These are phyloP conservation scores for Hordeum pubiflorum DNA, from an alignment of 202 grass and related monocot genomes.

Conservation along the genomic window DNA sequence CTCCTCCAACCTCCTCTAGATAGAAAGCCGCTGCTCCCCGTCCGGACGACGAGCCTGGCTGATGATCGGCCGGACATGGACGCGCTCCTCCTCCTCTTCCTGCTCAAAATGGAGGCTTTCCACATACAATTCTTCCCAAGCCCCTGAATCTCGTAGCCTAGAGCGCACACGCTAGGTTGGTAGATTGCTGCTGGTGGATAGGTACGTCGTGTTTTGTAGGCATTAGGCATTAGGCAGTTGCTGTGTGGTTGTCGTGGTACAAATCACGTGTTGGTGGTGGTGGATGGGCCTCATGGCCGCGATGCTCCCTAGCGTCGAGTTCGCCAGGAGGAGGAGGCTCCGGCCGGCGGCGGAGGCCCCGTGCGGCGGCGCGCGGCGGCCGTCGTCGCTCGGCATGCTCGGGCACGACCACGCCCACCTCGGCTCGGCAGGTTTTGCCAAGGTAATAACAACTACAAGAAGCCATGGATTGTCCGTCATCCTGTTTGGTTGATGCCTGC, in stretches of 20 bases:
- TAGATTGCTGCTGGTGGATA: not conserved
- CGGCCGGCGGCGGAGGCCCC: conserved; percentile 24
- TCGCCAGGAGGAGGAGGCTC: conserved; percentile 50
- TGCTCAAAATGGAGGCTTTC: conserved; percentile 22
- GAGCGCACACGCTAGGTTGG: not conserved
- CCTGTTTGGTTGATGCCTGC: not conserved
- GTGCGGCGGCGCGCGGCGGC: conserved; percentile 12
- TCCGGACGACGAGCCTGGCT: not conserved
- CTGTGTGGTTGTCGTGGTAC: conserved; percentile 5
- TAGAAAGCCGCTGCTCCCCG: not conserved
- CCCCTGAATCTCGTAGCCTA: not conserved
- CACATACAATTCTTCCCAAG: not conserved
- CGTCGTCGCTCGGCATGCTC: not conserved
- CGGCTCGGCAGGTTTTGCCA: not conserved
- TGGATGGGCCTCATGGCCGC: conserved; percentile 67
- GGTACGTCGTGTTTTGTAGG: not conserved
- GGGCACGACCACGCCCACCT: not conserved
- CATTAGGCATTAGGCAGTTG: not conserved
- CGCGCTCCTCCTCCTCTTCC: conserved; percentile 3
- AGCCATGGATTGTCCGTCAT: not conserved
- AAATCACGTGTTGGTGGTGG: not conserved
- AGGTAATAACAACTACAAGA: not conserved
- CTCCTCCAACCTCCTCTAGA: not conserved
- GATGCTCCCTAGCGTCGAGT: conserved; percentile 74
- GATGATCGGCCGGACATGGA: conserved; percentile 11